phyloP scores from a whole-genome alignment of 345 rosid genomes.

The Syzygium grande region DNA sequence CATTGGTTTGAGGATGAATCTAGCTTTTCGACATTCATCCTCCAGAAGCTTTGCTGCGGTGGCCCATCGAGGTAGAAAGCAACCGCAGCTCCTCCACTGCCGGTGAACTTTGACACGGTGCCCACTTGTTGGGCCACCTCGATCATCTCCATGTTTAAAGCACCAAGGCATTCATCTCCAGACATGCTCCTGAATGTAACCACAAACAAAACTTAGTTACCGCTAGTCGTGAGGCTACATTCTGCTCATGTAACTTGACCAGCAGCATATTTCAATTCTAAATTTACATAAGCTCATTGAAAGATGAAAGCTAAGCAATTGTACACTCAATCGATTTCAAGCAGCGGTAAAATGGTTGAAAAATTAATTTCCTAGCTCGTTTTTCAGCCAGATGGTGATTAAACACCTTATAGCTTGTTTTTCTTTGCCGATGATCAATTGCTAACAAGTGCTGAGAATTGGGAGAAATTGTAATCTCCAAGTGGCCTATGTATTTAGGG shows the following conservation, averaged over 20 bases:
- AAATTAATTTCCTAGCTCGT: no score
- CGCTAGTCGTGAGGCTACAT: not conserved
- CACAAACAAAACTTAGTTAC: not conserved
- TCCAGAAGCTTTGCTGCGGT: conserved; percentile 56
- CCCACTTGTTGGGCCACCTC: conserved; percentile 70
- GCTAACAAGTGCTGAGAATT: not conserved
- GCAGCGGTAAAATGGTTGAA: not conserved
- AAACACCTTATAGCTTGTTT: no score
- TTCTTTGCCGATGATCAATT: not conserved
- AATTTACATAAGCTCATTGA: not conserved
- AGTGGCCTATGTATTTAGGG: not conserved
- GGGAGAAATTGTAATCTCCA: not conserved
- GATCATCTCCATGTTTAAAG: conserved; percentile 80
- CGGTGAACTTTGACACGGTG: conserved; percentile 82
- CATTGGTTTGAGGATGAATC: conserved; percentile 52
- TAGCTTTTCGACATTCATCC: conserved; percentile 61
- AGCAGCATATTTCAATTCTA: not conserved
- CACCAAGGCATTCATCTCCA: conserved; percentile 75
- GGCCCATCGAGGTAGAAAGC: conserved; percentile 69
- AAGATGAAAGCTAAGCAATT: not conserved
- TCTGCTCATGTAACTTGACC: not conserved
- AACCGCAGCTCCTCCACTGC: conserved; percentile 95
- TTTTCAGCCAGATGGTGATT: no score
- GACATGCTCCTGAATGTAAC: conserved; percentile 50
- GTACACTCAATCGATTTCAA: not conserved